A percentile compares a stretch with the other conserved stretches of the same genome.
These are phyloP conservation scores for grape (Vitis vinifera) DNA, from an alignment of 164 flowering plant species.

Conservation along the genomic window DNA sequence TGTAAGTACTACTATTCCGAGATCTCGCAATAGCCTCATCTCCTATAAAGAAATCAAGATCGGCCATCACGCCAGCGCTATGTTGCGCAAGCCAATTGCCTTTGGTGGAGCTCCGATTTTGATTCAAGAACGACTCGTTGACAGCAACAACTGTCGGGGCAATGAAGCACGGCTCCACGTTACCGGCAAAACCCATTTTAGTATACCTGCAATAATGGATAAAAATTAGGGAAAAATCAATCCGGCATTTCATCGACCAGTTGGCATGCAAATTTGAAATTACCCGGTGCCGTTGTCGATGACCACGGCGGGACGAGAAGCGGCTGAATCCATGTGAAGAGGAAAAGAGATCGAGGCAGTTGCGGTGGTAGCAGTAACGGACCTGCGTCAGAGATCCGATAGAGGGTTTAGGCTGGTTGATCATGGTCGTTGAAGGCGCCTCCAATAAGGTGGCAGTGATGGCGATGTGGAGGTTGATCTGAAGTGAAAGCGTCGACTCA, in stretches of 20 bases:
- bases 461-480: conserved; percentile 25
- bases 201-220: conserved; percentile 58
- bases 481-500: conserved; percentile 48
- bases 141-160: conserved; percentile 85
- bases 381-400: conserved; percentile 59
- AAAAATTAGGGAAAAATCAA: background rate
- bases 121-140: conserved; percentile 85
- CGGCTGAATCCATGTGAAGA: conserved; percentile 62
- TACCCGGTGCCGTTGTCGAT: conserved; percentile 98
- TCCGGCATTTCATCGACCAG: conserved; percentile 24
- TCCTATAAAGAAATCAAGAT: conserved; percentile 93
- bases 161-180: conserved; percentile 82
- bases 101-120: conserved; percentile 55
- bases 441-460: background rate
- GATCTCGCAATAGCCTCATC: conserved; percentile 83
- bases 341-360: background rate
- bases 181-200: conserved; percentile 95
- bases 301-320: conserved; percentile 94
- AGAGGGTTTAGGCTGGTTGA: conserved; percentile 24
- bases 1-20: conserved; percentile 73
- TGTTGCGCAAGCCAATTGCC: conserved; percentile 85
- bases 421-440: conserved; percentile 32
- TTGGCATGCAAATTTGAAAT: background rate
- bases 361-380: conserved; percentile 21
- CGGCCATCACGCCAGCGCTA: conserved; percentile 98